phyloP scores from a whole-genome alignment of 768 basidiomycete genomes.

The Lactarius hengduanensis region DNA sequence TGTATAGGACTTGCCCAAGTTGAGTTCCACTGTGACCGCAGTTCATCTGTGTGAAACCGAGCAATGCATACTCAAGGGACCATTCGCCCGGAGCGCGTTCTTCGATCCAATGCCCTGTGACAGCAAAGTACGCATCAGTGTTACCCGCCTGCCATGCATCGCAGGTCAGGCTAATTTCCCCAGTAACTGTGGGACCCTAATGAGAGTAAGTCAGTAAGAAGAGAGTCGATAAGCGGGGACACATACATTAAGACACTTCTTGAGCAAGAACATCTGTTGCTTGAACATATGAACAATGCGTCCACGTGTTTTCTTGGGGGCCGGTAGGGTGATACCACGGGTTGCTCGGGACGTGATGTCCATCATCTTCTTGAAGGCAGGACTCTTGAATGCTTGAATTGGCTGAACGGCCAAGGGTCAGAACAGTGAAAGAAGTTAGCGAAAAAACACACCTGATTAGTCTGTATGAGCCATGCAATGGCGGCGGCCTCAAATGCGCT shows the following conservation, averaged over 20 bases:
- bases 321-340: conserved; percentile 40
- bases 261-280: conserved; percentile 16
- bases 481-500: no score
- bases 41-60: no score
- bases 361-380: background rate
- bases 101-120: conserved; percentile 2
- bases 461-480: no score
- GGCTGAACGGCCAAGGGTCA: no score
- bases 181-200: conserved; percentile 24
- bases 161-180: conserved; percentile 2
- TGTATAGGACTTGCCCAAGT: no score
- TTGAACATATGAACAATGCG: conserved; percentile 37
- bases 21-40: background rate
- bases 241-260: conserved; percentile 30
- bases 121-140: conserved; percentile 1
- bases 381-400: no score
- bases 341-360: conserved; percentile 31
- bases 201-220: background rate
- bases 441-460: no score
- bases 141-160: conserved; percentile 12
- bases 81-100: background rate
- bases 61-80: background rate
- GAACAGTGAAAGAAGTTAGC: no score
- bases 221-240: background rate
- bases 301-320: conserved; percentile 31